Evolutionary conservation across 2,329 filamentous ascomycete species (phyloP), one percentile per base, ranked within the genome.

Genomic region (Samsoniella hepiali): DNA sequence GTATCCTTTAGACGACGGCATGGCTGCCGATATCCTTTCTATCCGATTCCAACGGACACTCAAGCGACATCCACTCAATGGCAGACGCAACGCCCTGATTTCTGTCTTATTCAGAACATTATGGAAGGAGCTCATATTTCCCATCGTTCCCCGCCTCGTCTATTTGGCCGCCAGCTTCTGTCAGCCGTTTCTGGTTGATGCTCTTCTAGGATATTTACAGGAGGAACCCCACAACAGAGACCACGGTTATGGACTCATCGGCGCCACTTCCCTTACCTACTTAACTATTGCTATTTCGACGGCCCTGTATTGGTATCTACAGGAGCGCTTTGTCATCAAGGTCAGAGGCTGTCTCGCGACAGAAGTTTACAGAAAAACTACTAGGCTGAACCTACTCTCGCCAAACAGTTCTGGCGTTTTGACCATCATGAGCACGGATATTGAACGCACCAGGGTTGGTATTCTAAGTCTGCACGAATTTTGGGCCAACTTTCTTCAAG

Each of bases 381-480:
- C 67, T 13, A 63, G 63, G 15, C 61, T 72, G n/a, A 66, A 66
- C 8, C 61, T 73, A 13, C 68, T 68, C 2, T 66, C 69, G 1
- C 66, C 71, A 7, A 73, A 74, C 45, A 71, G 75, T 6, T 70
- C 72, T 0, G 72, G 74, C 0, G 70, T 75, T 5, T 64, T 78
- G 63, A 78, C 77, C 8, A 69, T 79, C 13, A 79, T 79, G 76
- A 76, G 71, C 64, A 71, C 74, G 17, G 77, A 79, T 53, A 69
- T 78, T n/a, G 77, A 78, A 64, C 72, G 74, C 11, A 71, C 78
- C 15, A 69, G 69, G 2, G 63, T 68, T 1, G 75, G 74, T 0
- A 69, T 74, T 34, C 66, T 68, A n/a, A 68, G 64, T 2, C 62
- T 77, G 44, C 77, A 77, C 57, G 73, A 76, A 36, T 58, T 72